These are phyloP conservation scores for Kondoa malvinella DNA, from an alignment of 768 basidiomycete species.

Conservation along the genomic window DNA sequence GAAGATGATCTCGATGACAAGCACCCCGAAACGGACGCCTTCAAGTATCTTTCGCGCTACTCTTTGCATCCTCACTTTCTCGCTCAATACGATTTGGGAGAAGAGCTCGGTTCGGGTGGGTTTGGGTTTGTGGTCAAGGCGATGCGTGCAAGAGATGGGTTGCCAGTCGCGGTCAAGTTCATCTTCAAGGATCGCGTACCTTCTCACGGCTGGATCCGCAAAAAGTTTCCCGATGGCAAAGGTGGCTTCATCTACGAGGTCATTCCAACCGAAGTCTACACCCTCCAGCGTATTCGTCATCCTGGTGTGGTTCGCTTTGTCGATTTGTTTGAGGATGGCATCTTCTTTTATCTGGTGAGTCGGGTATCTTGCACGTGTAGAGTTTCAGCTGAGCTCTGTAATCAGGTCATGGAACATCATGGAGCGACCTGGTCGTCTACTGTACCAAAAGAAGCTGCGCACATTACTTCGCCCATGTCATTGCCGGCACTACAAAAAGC, in stretches of 20 bases:
- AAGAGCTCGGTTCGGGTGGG: conserved; percentile 61
- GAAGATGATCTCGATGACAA: background rate
- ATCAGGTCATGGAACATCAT: conserved; percentile 48
- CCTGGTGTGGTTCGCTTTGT: conserved; percentile 62
- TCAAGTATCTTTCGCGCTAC: conserved; percentile 15
- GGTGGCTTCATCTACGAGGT: conserved; percentile 13
- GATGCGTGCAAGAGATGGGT: conserved; percentile 41
- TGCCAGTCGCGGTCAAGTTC: conserved; percentile 85
- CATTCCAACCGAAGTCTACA: conserved; percentile 63
- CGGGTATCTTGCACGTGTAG: background rate
- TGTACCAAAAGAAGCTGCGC: conserved; percentile 5
- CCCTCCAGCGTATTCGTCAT: conserved; percentile 58
- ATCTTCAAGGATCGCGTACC: conserved; percentile 53
- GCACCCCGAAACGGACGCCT: background rate
- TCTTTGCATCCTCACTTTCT: conserved; percentile 27
- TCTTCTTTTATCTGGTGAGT: conserved; percentile 73
- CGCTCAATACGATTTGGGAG: conserved; percentile 28
- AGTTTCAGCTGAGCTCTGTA: background rate
- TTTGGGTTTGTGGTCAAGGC: conserved; percentile 93
- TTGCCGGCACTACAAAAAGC: conserved; percentile 5
- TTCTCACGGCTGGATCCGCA: conserved; percentile 15
- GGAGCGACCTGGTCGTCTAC: conserved; percentile 59
- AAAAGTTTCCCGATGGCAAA: conserved; percentile 15
- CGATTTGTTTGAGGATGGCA: conserved; percentile 64
- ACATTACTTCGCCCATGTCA: conserved; percentile 1